Conservation (phyloP, 257 asterid species). For the Nicotiana attenuata region DNA sequence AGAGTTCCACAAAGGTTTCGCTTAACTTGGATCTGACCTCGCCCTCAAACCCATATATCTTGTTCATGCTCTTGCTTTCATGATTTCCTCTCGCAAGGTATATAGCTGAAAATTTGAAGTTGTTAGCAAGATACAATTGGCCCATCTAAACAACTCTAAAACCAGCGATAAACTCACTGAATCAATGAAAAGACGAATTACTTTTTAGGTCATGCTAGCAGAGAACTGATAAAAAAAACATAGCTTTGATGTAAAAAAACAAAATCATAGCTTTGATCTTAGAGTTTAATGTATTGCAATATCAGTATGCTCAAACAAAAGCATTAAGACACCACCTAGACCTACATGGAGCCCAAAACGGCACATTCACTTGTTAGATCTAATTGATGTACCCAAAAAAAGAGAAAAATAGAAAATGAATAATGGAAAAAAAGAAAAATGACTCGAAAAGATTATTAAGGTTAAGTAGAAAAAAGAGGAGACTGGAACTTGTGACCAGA, state of each 20-base stretch:
- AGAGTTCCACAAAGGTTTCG: conserved; percentile 85
- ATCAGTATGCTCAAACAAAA: neutral
- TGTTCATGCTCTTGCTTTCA: conserved; percentile 99
- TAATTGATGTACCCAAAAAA: neutral
- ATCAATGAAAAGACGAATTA: neutral
- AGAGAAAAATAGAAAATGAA: neutral
- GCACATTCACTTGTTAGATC: neutral
- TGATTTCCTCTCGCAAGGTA: conserved; percentile 95
- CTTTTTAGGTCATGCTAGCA: neutral
- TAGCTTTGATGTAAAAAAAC: neutral
- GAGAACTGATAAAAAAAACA: neutral
- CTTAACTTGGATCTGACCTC: conserved; percentile 92
- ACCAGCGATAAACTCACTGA: neutral
- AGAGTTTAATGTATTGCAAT: neutral
- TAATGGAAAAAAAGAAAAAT: neutral
- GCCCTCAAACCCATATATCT: conserved; percentile 98
- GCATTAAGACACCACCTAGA: neutral
- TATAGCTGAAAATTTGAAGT: conserved; percentile 57
- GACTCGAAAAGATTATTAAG: neutral
- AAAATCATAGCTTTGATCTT: neutral
- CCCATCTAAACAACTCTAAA: neutral
- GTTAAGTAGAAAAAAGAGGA: neutral
- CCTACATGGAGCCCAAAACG: neutral
- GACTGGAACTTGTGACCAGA: neutral
- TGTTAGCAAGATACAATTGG: conserved; percentile 11